Base-by-base conservation (phyloP, 164 flowering plant species). In the Houttuynia cordata region DNA sequence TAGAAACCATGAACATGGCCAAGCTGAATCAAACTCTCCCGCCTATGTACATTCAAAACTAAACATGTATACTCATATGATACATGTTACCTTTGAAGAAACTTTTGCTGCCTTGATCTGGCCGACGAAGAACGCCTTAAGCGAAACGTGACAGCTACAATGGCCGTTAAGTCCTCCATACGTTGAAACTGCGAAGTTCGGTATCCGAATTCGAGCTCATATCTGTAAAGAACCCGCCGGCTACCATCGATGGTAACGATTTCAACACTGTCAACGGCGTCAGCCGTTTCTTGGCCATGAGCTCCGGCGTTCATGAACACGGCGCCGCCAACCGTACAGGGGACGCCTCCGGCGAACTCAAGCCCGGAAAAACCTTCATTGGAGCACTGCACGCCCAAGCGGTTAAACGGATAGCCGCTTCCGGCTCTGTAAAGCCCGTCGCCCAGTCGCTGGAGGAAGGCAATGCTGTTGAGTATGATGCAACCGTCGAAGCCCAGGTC, bases 251-350 rank as follows among this genome's bases (percentile, higher is more conserved):
- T 59, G 24, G 69, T 73, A 22, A 79, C 56, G 23, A 78, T 73
- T 61, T 80, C 80, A n/a, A 82, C 64, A 39, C 64, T 65, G 9
- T 75, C 75, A 62, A 82, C 59, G 14, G 52, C 60, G 54, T 71
- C 78, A 14, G 75, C 70, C 14, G 75, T 78, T 30, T 68, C 83
- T 76, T 80, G 81, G 10, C 80, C 75, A 68, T 75, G 69, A 17
- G 81, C 81, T 41, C 87, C 87, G 12, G 82, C 83, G 70, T 78
- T 82, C 83, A 80, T 80, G 55, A 63, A 82, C 40, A 62, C 62
- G 45, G 83, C 83, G 42, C 82, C 80, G 1, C 83, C 78, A 0
- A 78, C 79, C 19, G 79, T 80, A 4, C 77, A 80, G n/a, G 82
- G 83, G 65, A 82, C 67, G 18, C 82, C 87, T 24, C 67, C 78